phyloP scores from a whole-genome alignment of 495 filamentous ascomycete genomes.

The Penicillium dipodomyicola region DNA sequence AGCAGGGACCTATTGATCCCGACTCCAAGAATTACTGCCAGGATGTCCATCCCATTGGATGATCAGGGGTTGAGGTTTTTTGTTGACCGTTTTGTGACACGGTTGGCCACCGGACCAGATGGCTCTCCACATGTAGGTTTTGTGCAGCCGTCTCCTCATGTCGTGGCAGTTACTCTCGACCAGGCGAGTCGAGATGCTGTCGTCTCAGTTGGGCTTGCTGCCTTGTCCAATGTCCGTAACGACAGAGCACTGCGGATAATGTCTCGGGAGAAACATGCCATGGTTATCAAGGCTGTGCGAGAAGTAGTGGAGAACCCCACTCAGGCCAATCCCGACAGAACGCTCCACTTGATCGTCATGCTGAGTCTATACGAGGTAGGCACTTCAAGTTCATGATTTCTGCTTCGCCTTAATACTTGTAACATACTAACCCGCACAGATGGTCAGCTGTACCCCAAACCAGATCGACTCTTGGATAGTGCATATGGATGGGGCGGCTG shows the following conservation, averaged over 20 bases:
- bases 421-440: constrained; percentile 15
- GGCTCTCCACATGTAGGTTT: background rate
- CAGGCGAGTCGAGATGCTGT: constrained; percentile 20
- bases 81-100: constrained; percentile 18
- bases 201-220: constrained; percentile 27
- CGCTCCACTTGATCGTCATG: constrained; percentile 22
- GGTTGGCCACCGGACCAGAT: background rate
- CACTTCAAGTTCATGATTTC: background rate
- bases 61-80: constrained; percentile 25
- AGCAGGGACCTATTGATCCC: background rate
- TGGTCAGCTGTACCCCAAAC: constrained; percentile 21
- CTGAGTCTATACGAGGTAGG: constrained; percentile 27
- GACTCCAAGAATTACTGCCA: constrained; percentile 2
- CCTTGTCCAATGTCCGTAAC: constrained; percentile 25
- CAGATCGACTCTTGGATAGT: constrained; percentile 24
- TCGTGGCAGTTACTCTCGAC: constrained; percentile 6
- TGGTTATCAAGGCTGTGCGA: constrained; percentile 18
- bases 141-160: constrained; percentile 5
- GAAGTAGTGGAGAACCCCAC: constrained; percentile 19
- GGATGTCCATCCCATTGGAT: constrained; percentile 14
- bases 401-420: background rate
- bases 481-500: constrained; percentile 24
- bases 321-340: constrained; percentile 13
- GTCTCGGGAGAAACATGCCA: constrained; percentile 25
- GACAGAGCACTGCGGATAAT: constrained; percentile 18